Evolutionary conservation across 2,329 filamentous ascomycete species (phyloP).

Genomic region (Stachybotrys echinatus): DNA sequence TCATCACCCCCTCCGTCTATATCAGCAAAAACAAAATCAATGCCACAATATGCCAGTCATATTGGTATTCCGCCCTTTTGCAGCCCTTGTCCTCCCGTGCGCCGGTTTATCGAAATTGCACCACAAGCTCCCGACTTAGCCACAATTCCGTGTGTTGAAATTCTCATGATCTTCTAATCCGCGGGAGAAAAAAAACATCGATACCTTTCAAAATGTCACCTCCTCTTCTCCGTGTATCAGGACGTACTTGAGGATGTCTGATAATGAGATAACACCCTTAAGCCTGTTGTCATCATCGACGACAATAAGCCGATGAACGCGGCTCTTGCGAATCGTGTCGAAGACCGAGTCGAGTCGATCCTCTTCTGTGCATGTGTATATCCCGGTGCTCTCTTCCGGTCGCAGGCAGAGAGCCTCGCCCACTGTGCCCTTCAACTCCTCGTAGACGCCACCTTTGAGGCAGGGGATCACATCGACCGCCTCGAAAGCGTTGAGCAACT

Average conservation of each 20-base stretch:
- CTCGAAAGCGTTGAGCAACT: conserved; percentile 93
- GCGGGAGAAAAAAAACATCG: conserved; percentile 12
- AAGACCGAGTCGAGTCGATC: conserved; percentile 95
- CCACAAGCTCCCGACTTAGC: background rate
- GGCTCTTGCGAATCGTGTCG: conserved; percentile 89
- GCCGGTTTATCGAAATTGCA: background rate
- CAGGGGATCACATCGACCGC: conserved; percentile 95
- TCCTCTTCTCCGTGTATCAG: conserved; percentile 72
- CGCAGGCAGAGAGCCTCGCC: conserved; percentile 86
- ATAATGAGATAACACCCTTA: conserved; percentile 85
- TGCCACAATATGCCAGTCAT: background rate
- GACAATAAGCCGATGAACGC: conserved; percentile 88
- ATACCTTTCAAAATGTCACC: conserved; percentile 13
- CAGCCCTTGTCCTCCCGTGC: background rate
- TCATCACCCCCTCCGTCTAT: background rate
- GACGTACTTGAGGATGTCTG: conserved; percentile 94
- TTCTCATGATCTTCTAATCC: background rate
- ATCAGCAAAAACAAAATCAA: background rate
- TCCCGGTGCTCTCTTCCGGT: conserved; percentile 87
- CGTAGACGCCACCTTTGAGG: conserved; percentile 89
- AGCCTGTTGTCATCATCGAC: conserved; percentile 86
- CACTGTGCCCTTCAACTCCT: conserved; percentile 79
- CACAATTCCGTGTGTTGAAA: background rate
- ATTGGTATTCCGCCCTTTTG: conserved; percentile 1
- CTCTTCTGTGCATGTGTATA: conserved; percentile 90